A percentile compares a stretch with the other conserved stretches of the same genome.
Evolutionary conservation across 1,284 basidiomycete genomes (phyloP).

Genomic region (Sanghuangporus sanghuang): DNA sequence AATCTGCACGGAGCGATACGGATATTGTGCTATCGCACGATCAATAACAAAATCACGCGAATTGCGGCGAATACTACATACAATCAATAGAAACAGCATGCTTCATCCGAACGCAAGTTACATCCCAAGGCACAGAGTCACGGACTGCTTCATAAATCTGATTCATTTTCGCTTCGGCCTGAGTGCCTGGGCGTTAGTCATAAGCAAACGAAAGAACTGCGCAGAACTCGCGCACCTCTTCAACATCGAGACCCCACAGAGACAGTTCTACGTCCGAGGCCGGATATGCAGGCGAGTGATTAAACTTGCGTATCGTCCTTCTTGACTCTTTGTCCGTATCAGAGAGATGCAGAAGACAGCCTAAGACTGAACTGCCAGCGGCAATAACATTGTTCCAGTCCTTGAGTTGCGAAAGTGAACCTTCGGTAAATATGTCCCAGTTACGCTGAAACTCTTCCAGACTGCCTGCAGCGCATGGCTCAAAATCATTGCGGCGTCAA

Average conservation of each 20-base stretch:
- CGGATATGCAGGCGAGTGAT: constrained; percentile 46
- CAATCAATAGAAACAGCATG: constrained; percentile 60
- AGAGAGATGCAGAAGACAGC: constrained; percentile 46
- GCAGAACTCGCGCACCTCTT: constrained; percentile 32
- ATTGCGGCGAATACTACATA: constrained; percentile 23
- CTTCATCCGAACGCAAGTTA: constrained; percentile 57
- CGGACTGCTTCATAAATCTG: constrained; percentile 55
- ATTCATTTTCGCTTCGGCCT: constrained; percentile 54
- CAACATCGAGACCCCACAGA: constrained; percentile 49
- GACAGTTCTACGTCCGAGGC: constrained; percentile 62
- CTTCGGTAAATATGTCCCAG: constrained; percentile 21
- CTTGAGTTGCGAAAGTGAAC: constrained; percentile 18
- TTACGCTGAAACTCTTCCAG: constrained; percentile 19
- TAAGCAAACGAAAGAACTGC: not conserved
- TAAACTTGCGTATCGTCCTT: constrained; percentile 48
- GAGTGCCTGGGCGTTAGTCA: not conserved
- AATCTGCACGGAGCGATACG: constrained; percentile 54
- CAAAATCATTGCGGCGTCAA: constrained; percentile 36
- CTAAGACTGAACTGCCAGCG: constrained; percentile 53
- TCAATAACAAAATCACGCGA: not conserved
- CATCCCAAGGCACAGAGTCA: constrained; percentile 60
- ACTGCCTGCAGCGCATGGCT: constrained; percentile 14
- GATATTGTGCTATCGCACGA: constrained; percentile 44
- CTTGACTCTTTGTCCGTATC: constrained; percentile 44
- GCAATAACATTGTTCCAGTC: constrained; percentile 38